Percentiles rank a stretch among this genome's conserved stretches.
phyloP scores from a whole-genome alignment of 2,329 filamentous ascomycete genomes.

The Pyrenophora graminea region DNA sequence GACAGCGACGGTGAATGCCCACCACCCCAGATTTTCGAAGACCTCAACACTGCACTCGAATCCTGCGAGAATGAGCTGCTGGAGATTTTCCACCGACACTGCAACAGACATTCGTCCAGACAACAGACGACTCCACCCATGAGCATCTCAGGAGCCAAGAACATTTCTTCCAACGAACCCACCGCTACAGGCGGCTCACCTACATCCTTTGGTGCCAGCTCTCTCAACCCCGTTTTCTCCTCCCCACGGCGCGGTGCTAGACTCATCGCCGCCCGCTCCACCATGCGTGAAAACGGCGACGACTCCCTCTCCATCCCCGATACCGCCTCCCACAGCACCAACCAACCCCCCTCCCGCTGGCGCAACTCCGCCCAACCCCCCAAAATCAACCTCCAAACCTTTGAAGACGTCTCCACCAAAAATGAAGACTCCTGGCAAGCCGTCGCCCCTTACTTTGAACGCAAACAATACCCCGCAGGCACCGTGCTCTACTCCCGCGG shows the following conservation, averaged over 20 bases:
- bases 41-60: slow-evolving; percentile 91
- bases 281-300: slow-evolving; percentile 63
- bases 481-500: slow-evolving; percentile 78
- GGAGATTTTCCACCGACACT: slow-evolving; percentile 60
- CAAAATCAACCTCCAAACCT: slow-evolving; percentile 91
- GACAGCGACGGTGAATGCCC: slow-evolving; percentile 64
- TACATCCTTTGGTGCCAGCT: slow-evolving; percentile 33
- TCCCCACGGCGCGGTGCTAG: slow-evolving; percentile 82
- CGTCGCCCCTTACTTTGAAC: slow-evolving; percentile 73
- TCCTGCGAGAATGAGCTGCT: slow-evolving; percentile 93
- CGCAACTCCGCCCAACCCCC: slow-evolving; percentile 87
- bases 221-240: slow-evolving; percentile 62
- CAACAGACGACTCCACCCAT: slow-evolving; percentile 45
- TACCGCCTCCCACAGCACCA: slow-evolving; percentile 7
- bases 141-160: slow-evolving; percentile 32
- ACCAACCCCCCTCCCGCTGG: slow-evolving; percentile 63
- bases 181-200: slow-evolving; percentile 28
- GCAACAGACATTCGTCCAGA: slow-evolving; percentile 41
- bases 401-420: slow-evolving; percentile 80
- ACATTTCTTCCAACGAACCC: slow-evolving; percentile 14
- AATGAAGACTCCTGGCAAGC: slow-evolving; percentile 97
- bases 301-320: slow-evolving; percentile 22
- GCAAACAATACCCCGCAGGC: slow-evolving; percentile 68
- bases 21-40: slow-evolving; percentile 71
- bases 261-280: slow-evolving; percentile 75